Base-by-base conservation (phyloP, 345 rosid species). In the Laguncularia racemosa region DNA sequence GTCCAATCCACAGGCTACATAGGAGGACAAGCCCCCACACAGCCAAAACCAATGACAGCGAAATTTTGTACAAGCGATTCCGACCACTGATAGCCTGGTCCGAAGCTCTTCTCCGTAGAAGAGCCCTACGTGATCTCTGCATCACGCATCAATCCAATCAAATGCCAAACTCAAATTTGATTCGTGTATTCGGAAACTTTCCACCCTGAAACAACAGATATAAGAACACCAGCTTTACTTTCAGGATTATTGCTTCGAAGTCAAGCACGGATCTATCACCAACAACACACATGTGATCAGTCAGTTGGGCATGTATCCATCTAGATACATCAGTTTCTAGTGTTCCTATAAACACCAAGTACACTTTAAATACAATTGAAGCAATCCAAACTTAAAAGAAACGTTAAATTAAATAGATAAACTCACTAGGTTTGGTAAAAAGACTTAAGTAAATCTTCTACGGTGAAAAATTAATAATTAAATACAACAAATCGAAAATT, bases 81-180 rank as follows among this genome's bases (percentile, higher is more conserved):
- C 71, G 83, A 48, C 74, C 82, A 56, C 61, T 51, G 17, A 16
- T 49, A 56, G 15, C 52, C 68, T 66, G 76, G 16, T 68, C 81
- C 43, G 53, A 73, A 71, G 85, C 86, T 75, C 90, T 82, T 73
- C 84, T 77, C 47, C 59, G 66, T 51, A 75, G 95, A 93, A 84
- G 86, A 87, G 84, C 85, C 80, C 60, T 76, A 65, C 89, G 85
- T 50, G 85, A 81, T 65, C 84, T 83, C 82, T 71, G 95, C 99
- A 93, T 93, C 59, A 76, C 81, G 84, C 91, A 89, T 83, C 77
- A 75, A 80, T 62, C 50, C 70, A 51, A 53, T 55, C 58, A 43
- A 58, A 63, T 43, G 48, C 55, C 14, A 15, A 55, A 56, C 51
- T 48, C n/a, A 33, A 44, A 33, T 23, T 13, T 12, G 33, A 55